Base-by-base conservation (phyloP, 139 green algal species). In the Coelastrella sp. region DNA sequence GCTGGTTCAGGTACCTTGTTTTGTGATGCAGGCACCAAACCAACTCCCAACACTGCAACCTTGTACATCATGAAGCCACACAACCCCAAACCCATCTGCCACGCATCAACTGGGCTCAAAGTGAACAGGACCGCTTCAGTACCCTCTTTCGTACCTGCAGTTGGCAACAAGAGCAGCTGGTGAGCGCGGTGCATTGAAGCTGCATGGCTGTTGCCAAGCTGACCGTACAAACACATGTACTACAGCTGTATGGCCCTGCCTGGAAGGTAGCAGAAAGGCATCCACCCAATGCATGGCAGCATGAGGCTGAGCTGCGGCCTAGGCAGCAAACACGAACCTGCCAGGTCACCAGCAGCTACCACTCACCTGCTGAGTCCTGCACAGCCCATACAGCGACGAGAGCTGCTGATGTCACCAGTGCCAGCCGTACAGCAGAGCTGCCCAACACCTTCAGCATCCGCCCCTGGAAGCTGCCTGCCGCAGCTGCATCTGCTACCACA, bases 1-100 rank as follows among this genome's bases (percentile, higher is more conserved):
- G 73, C 85, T 22, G 85, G 58, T 54, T 84, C 8, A 23, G 13
- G 56, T n/a, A 81, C 58, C 22, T 65, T 75, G 54, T 7, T 13
- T 10, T 20, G 83, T 56, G 56, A 71, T 56, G 82, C 68, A 13
- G 93, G 93, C 68, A 90, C 75, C 7, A 92, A 86, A 17, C 85
- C 92, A 3, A 94, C 90, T 5, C 84, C 87, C 4, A 96, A 76
- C 19, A 96, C 32, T 0, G 93, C 93, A 14, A 93, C 74, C 82
- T 96, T 96, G 89, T 94, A 96, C 89, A 91, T 95, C 65, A 96
- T 88, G 87, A 95, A 96, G 57, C 94, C 94, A 10, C 84, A 66
- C 60, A 94, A 54, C n/a, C 87, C 90, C 5, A 90, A 73, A 17
- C 92, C 89, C 56, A 95, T 78, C 90, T 94, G 94, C 85, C 90